Base-by-base conservation (phyloP, 768 basidiomycete species). In the Auriculariales sp. region DNA sequence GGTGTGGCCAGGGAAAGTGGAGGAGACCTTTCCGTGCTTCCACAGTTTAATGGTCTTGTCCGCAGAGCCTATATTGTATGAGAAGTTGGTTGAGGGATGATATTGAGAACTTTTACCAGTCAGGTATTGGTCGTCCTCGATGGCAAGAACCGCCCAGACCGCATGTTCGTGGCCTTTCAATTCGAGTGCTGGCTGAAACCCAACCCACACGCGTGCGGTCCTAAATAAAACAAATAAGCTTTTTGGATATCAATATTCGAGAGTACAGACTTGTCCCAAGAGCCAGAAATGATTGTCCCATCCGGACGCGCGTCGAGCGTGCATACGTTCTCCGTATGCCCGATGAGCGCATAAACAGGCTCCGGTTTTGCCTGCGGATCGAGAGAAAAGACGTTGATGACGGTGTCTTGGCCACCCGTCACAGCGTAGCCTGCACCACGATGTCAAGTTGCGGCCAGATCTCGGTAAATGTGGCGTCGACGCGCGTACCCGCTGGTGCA, bases 11-110 rank as follows among this genome's bases (percentile, higher is more conserved):
- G 71, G 71, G 61, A 79, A 98, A 9, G 82, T 88, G 36, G 77
- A 77, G 9, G 90, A 54, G 24, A 66, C 68, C 63, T 88, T 87
- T 63, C 85, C 78, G 55, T 81, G 73, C 48, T 78, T 67, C 87
- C 92, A 97, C 19, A 92, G 69, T 57, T 83, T 87, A 63, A 99
- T 93, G 19, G 84, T 83, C 66, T 83, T 93, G 66, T 99, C 95
- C 44, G 95, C 95, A 28, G 94, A 94, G 45, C 79, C 94, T 89
- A 59, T 28, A 49, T 34, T n/a, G 32, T 11, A 11, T n/a, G n/a
- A 10, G n/a, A 10, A 10, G 11, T 34, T 34, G 32, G 32, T n/a
- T 11, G 12, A 31, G 12, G 34, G 58, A 36, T n/a, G n/a, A n/a
- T n/a, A n/a, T n/a, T n/a, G n/a, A n/a, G n/a, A n/a, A n/a, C n/a